Base-by-base conservation (phyloP, 345 rosid species). In the Lepidium africanum region DNA sequence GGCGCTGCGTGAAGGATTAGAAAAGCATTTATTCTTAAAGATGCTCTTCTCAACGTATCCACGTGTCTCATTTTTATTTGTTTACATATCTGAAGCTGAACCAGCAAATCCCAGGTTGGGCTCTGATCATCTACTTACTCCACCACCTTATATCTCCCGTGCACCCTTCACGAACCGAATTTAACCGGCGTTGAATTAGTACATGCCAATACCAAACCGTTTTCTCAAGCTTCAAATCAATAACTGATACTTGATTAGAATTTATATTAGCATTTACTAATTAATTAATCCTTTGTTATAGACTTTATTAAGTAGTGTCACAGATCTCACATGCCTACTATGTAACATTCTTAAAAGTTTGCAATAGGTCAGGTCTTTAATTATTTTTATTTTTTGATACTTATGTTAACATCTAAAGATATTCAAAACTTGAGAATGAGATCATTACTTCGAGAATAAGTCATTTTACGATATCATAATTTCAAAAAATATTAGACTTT, bases 1-100 rank as follows among this genome's bases (percentile, higher is more conserved):
- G 63, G 54, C 73, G 77, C 67, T 53, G 67, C 74, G 75, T 69
- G 59, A 62, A 69, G 75, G 78, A 69, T 75, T 75, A 63, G 67
- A 75, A 69, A 75, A 70, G 75, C 75, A 63, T 63, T 75, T 75
- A 69, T 75, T 75, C 52, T 75, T 14, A 38, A 69, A 74, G 70
- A 69, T 69, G 70, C 71, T 69, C 50, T 65, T 69, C 75, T 70
- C 64, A 50, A 63, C 42, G 13, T 15, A 33, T 63, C 70, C 71
- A 69, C 71, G 79, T 75, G 75, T 48, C 71, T 13, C 0, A 1
- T 0, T 33, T 2, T 35, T 8, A 70, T 63, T 75, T 14, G 73
- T 19, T 53, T 3, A 14, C 43, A 43, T 38, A 74, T 38, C 64
- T 45, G 67, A 51, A 74, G 73, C 49, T 27, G 16, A 35, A 59